Percentiles rank a stretch among this genome's conserved stretches.
Conservation (phyloP, 495 filamentous ascomycete genomes). For the Tuber umbilicatum region DNA sequence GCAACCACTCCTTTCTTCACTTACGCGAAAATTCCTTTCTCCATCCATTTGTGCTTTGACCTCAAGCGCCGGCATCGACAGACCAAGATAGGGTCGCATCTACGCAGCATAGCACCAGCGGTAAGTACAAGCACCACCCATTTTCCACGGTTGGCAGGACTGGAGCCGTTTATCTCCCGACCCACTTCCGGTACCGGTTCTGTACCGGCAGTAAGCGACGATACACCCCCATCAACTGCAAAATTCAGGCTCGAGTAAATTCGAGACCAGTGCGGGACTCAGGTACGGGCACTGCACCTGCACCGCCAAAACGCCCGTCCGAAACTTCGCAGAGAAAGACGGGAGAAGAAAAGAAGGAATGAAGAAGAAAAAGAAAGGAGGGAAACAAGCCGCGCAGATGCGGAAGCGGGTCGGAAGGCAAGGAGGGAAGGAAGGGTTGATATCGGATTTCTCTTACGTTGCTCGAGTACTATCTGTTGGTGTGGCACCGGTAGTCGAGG, state of each 20-base stretch:
- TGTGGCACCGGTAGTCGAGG: neutral
- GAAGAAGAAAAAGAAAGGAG: neutral
- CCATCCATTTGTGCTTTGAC: too few species aligned
- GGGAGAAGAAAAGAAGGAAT: too few species aligned
- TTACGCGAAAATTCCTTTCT: too few species aligned
- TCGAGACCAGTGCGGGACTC: neutral
- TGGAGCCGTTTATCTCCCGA: neutral
- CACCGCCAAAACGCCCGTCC: neutral
- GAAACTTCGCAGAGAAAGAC: neutral
- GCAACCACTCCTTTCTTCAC: too few species aligned
- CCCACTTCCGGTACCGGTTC: too few species aligned
- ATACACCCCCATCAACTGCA: neutral
- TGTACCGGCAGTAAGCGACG: too few species aligned
- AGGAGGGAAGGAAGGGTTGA: neutral
- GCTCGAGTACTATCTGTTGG: neutral
- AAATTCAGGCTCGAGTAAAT: neutral
- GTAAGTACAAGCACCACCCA: too few species aligned
- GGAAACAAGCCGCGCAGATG: neutral
- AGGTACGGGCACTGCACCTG: too few species aligned
- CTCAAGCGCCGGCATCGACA: too few species aligned
- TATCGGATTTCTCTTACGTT: neutral
- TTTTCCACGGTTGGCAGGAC: too few species aligned
- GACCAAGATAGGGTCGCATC: too few species aligned
- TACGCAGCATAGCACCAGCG: too few species aligned
- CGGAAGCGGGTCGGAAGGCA: neutral